These are phyloP conservation scores for Luffa acutangula DNA, from an alignment of 306 rosid species.

Conservation along the genomic window DNA sequence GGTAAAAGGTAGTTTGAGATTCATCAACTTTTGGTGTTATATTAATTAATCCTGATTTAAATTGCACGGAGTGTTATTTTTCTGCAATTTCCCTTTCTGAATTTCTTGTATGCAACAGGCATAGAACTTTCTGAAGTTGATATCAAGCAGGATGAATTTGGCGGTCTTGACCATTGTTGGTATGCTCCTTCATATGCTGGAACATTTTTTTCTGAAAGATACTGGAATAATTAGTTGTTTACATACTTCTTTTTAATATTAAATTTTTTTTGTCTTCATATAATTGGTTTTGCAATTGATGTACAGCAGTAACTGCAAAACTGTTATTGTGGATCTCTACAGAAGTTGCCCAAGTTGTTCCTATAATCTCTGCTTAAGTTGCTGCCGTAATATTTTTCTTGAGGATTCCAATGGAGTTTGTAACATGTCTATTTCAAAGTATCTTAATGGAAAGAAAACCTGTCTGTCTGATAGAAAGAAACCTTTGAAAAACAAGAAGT, in stretches of 20 bases:
- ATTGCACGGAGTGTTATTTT: background rate
- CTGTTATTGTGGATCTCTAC: slow-evolving; percentile 67
- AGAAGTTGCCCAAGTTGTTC: slow-evolving; percentile 92
- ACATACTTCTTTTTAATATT: slow-evolving; percentile 8
- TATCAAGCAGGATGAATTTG: slow-evolving; percentile 55
- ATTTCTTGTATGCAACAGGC: slow-evolving; percentile 37
- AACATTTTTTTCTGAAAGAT: background rate
- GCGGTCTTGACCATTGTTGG: slow-evolving; percentile 35
- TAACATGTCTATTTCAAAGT: slow-evolving; percentile 20
- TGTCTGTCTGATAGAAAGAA: slow-evolving; percentile 22
- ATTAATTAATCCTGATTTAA: slow-evolving; percentile 10
- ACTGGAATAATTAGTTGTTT: background rate
- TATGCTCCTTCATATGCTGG: slow-evolving; percentile 34
- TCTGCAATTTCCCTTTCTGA: background rate
- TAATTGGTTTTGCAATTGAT: slow-evolving; percentile 22
- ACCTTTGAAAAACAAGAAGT: slow-evolving; percentile 26
- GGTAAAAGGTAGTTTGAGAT: slow-evolving; percentile 38
- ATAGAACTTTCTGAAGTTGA: slow-evolving; percentile 44
- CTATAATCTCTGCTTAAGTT: slow-evolving; percentile 67
- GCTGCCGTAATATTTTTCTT: slow-evolving; percentile 43
- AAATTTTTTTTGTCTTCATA: slow-evolving; percentile 17
- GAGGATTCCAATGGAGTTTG: slow-evolving; percentile 29
- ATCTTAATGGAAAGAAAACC: slow-evolving; percentile 25
- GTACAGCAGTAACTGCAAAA: slow-evolving; percentile 74
- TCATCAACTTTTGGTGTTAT: slow-evolving; percentile 11